These are phyloP conservation scores for Leccinum uliginosum DNA, from an alignment of 768 basidiomycete genomes.

Conservation along the genomic window DNA sequence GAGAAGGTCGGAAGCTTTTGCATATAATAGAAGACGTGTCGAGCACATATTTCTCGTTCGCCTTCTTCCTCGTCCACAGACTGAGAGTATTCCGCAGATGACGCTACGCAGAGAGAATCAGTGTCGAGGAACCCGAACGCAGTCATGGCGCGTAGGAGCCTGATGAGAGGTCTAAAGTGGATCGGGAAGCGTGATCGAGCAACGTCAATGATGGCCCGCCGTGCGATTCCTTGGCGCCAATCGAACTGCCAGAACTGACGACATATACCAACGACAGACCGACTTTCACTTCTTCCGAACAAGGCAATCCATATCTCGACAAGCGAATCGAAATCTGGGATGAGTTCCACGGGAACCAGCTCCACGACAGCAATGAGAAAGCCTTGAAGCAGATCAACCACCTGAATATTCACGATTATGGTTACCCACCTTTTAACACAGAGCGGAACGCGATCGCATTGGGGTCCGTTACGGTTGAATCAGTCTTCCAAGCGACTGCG, in stretches of 20 bases:
- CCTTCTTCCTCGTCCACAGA: slow-evolving; percentile 38
- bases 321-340: slow-evolving; percentile 68
- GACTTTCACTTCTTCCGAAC: slow-evolving; percentile 65
- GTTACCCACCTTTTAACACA: slow-evolving; percentile 69
- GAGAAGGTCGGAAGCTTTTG: slow-evolving; percentile 68
- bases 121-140: slow-evolving; percentile 74
- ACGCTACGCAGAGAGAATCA: slow-evolving; percentile 53
- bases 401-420: not conserved
- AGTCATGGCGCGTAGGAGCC: slow-evolving; percentile 72
- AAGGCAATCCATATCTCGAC: slow-evolving; percentile 77
- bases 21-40: slow-evolving; percentile 75
- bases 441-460: slow-evolving; percentile 79
- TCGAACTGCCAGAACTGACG: slow-evolving; percentile 82
- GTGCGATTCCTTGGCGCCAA: slow-evolving; percentile 59
- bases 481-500: slow-evolving; percentile 61
- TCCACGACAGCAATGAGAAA: slow-evolving; percentile 73
- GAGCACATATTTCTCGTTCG: slow-evolving; percentile 57
- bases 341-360: slow-evolving; percentile 68
- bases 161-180: slow-evolving; percentile 63
- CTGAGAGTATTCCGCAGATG: slow-evolving; percentile 39
- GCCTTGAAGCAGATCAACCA: slow-evolving; percentile 40
- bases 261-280: slow-evolving; percentile 64
- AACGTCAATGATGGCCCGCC: slow-evolving; percentile 80
- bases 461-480: slow-evolving; percentile 65
- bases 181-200: slow-evolving; percentile 81